phyloP scores from a whole-genome alignment of 73 alveolate species.

The Breviolum minutum region DNA sequence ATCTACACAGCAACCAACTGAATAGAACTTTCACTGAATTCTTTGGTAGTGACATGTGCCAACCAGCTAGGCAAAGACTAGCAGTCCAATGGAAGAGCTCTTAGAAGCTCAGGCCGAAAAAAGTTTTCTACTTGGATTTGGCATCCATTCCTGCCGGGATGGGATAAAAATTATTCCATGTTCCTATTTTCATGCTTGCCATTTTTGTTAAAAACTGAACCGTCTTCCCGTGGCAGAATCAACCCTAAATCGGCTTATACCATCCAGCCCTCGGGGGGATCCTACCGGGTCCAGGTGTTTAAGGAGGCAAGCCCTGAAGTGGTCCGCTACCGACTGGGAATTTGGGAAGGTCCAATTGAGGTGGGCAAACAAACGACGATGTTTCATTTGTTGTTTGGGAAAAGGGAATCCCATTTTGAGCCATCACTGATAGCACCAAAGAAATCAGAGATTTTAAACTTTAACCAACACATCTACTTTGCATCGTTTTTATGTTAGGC shows the following conservation, averaged over 20 bases:
- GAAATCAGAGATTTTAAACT: too few species aligned
- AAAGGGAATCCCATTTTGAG: too few species aligned
- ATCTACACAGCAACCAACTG: background rate
- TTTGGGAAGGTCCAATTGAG: slow-evolving; percentile 81
- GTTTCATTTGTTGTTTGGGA: too few species aligned
- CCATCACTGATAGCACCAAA: background rate
- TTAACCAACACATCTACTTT: background rate
- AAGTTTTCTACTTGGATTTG: background rate
- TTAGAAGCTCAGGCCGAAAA: slow-evolving; percentile 47
- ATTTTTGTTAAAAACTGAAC: background rate
- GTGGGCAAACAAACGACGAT: background rate
- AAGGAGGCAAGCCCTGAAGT: slow-evolving; percentile 72
- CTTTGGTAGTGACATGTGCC: too few species aligned
- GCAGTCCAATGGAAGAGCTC: slow-evolving; percentile 60
- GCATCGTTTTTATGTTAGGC: background rate
- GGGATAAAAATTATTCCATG: background rate
- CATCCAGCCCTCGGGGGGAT: background rate
- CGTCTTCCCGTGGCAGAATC: background rate
- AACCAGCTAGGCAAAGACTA: slow-evolving; percentile 44
- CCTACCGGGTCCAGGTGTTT: slow-evolving; percentile 46
- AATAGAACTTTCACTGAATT: too few species aligned
- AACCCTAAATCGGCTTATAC: background rate
- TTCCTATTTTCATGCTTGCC: background rate
- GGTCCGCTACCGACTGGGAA: slow-evolving; percentile 77
- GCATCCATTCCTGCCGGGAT: background rate